phyloP scores from a whole-genome alignment of 306 rosid genomes.

The Corylus americana region DNA sequence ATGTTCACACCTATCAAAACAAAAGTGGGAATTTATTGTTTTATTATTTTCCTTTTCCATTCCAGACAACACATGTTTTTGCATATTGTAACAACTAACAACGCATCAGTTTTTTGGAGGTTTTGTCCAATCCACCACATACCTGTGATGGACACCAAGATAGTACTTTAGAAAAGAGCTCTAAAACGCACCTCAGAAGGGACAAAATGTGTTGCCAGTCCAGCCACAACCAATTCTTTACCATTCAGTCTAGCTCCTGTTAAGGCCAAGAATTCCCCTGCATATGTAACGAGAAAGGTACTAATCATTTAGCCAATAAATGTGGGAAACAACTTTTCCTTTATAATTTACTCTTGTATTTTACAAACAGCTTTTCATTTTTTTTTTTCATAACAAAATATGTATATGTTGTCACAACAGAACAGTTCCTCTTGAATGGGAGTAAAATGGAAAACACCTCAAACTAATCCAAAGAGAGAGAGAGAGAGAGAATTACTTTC shows the following conservation, averaged over 20 bases:
- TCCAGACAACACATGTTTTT: not conserved
- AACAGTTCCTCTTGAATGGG: not conserved
- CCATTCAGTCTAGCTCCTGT: constrained; percentile 80
- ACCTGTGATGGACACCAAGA: not conserved
- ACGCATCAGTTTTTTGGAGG: not conserved
- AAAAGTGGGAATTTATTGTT: not conserved
- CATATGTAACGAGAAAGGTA: constrained; percentile 24
- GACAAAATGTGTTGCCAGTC: constrained; percentile 89
- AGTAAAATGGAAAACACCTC: not conserved
- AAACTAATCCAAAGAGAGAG: not conserved
- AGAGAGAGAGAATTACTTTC: not conserved
- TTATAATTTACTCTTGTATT: not conserved
- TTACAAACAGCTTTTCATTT: not conserved
- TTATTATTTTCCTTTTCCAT: not conserved
- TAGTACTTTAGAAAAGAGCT: not conserved
- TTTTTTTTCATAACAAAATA: not conserved
- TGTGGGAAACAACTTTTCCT: not conserved
- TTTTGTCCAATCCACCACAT: not conserved
- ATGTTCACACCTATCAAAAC: not conserved
- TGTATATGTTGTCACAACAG: constrained; percentile 4
- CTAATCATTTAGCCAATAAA: constrained; percentile 1
- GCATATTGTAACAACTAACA: not conserved
- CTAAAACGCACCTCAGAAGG: constrained; percentile 66
- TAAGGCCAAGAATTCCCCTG: constrained; percentile 89
- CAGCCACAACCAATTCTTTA: constrained; percentile 75